These are phyloP conservation scores for Tricladium varicosporioides DNA, from an alignment of 2,329 filamentous ascomycete species.

Conservation along the genomic window DNA sequence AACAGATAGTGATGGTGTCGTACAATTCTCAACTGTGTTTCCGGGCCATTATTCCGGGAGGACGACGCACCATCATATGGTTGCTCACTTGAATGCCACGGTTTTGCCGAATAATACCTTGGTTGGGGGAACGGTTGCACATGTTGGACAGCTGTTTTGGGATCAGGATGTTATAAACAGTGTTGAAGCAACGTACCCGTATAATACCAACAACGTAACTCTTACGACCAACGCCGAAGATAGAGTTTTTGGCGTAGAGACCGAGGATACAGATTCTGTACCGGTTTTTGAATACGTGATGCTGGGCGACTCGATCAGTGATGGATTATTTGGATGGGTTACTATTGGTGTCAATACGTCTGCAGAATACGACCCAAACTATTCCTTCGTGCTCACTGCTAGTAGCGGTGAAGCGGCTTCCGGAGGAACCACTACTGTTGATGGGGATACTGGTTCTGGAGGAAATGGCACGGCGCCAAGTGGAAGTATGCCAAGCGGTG, in stretches of 20 bases:
- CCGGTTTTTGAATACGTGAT: conserved; percentile 53
- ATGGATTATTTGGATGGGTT: conserved; percentile 7
- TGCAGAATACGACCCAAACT: background rate
- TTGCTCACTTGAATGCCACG: background rate
- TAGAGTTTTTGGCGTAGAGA: conserved; percentile 43
- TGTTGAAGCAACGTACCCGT: conserved; percentile 49
- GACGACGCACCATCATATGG: conserved; percentile 44
- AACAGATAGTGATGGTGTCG: conserved; percentile 41
- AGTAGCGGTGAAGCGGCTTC: background rate
- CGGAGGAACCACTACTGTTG: background rate
- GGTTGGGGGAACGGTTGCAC: background rate
- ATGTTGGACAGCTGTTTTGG: conserved; percentile 2
- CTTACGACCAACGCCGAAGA: conserved; percentile 50
- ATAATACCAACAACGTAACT: conserved; percentile 43
- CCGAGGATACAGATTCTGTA: conserved; percentile 46
- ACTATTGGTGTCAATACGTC: conserved; percentile 3
- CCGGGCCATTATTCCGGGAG: conserved; percentile 43
- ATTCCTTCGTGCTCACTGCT: background rate
- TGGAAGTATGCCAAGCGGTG: background rate
- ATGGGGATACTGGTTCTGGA: background rate
- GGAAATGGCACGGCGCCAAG: background rate
- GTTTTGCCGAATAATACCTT: conserved; percentile 4
- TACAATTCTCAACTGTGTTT: conserved; percentile 41
- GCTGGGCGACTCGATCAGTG: background rate
- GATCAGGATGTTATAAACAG: conserved; percentile 54